These are phyloP conservation scores for Coemansia sp. DNA, from an alignment of 192 early-diverging fungal species.

Conservation along the genomic window DNA sequence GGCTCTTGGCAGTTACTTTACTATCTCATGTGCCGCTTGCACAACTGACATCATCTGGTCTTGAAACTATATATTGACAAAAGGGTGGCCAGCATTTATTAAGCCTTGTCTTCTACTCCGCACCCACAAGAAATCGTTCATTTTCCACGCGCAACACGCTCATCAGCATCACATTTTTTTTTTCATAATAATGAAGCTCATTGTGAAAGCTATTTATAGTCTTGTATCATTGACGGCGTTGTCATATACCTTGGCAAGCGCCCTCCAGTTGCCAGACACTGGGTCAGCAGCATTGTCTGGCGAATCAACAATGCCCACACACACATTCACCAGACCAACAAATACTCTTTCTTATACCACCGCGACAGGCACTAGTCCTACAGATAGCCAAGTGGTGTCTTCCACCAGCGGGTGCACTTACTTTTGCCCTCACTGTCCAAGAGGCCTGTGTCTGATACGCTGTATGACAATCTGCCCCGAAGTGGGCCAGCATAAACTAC, in stretches of 20 bases:
- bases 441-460: constrained; percentile 33
- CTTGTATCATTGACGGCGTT: not conserved
- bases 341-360: not conserved
- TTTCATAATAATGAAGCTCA: not conserved
- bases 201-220: not conserved
- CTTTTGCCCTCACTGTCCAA: constrained; percentile 42
- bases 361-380: not conserved
- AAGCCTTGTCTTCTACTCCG: not conserved
- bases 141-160: too few relatives aligned
- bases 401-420: constrained; percentile 25
- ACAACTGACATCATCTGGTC: not conserved
- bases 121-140: too few relatives aligned
- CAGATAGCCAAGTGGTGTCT: not conserved
- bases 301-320: not conserved
- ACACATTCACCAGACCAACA: not conserved
- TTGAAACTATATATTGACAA: not conserved
- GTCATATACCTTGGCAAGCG: not conserved
- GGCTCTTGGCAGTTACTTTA: not conserved
- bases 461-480: constrained; percentile 50
- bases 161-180: not conserved
- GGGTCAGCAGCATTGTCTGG: not conserved
- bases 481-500: not conserved
- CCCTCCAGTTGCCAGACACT: not conserved
- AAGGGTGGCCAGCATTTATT: not conserved
- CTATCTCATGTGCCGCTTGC: not conserved